Evolutionary conservation across 1,284 basidiomycete species (phyloP).

Genomic region (Trametes hirsuta): DNA sequence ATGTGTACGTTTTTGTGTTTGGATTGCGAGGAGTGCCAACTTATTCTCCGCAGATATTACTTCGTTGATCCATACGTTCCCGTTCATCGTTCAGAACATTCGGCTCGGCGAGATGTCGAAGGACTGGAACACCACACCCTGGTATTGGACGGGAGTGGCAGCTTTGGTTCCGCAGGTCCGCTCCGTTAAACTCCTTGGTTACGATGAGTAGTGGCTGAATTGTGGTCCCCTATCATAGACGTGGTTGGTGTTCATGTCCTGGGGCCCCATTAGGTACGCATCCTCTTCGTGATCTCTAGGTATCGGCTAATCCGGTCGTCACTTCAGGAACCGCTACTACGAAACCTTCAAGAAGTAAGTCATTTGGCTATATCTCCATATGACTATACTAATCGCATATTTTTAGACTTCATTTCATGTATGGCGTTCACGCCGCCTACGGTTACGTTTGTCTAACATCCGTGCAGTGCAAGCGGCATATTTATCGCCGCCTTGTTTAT

Average conservation of each 20-base stretch:
- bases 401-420: slow-evolving; percentile 11
- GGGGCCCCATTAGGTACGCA: slow-evolving; percentile 32
- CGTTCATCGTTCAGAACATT: slow-evolving; percentile 36
- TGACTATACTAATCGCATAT: not conserved
- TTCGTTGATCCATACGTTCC: slow-evolving; percentile 41
- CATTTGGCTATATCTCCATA: slow-evolving; percentile 23
- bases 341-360: slow-evolving; percentile 45
- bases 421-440: not conserved
- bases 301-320: not conserved
- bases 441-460: not conserved
- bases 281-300: no score
- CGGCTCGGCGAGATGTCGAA: slow-evolving; percentile 28
- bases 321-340: slow-evolving; percentile 38
- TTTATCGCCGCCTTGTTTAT: slow-evolving; percentile 42
- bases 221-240: not conserved
- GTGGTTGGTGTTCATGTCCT: slow-evolving; percentile 33
- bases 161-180: slow-evolving; percentile 41
- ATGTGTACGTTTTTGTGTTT: slow-evolving; percentile 34
- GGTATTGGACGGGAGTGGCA: slow-evolving; percentile 42
- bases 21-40: slow-evolving; percentile 10
- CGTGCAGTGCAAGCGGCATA: slow-evolving; percentile 30
- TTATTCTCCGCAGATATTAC: slow-evolving; percentile 33
- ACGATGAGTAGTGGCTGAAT: not conserved
- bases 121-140: slow-evolving; percentile 27
- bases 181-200: not conserved